These are phyloP conservation scores for Tremellales sp. DNA, from an alignment of 1,284 basidiomycete species.

Conservation along the genomic window DNA sequence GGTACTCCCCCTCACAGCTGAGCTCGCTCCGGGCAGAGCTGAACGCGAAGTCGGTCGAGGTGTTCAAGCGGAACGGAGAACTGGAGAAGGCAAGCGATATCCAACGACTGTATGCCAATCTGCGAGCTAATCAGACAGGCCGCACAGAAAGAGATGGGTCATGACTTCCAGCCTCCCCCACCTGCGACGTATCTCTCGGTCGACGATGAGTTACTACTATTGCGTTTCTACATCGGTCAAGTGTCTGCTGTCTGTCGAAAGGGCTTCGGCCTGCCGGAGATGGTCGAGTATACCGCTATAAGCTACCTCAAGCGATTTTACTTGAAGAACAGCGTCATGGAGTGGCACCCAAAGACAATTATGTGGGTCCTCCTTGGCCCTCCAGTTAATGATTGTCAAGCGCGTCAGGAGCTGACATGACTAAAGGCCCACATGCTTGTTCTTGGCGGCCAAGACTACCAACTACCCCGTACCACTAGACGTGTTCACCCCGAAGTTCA, in stretches of 20 bases:
- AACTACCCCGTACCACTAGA: constrained; percentile 87
- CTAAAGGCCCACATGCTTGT: constrained; percentile 90
- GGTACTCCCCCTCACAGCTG: constrained; percentile 69
- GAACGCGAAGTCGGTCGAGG: constrained; percentile 68
- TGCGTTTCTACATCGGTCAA: constrained; percentile 84
- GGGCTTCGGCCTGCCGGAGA: constrained; percentile 81
- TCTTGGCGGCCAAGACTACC: constrained; percentile 93
- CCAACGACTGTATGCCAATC: too few relatives aligned
- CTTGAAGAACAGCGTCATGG: constrained; percentile 96
- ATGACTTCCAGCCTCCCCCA: constrained; percentile 23
- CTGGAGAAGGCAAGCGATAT: constrained; percentile 65
- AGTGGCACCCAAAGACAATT: constrained; percentile 97
- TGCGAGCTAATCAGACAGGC: constrained; percentile 16
- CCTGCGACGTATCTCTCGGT: constrained; percentile 63
- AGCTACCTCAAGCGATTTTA: constrained; percentile 96
- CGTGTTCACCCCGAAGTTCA: constrained; percentile 72
- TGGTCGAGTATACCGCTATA: constrained; percentile 87
- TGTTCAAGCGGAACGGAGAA: constrained; percentile 71
- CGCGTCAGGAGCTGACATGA: neutral
- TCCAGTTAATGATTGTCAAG: neutral
- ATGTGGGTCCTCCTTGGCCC: constrained; percentile 65
- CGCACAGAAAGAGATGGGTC: constrained; percentile 27
- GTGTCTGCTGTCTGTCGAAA: constrained; percentile 73
- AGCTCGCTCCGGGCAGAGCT: constrained; percentile 58
- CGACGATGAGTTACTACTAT: constrained; percentile 80